These are phyloP conservation scores for Davidsoniella eucalypti DNA, from an alignment of 2,329 filamentous ascomycete species.

Conservation along the genomic window DNA sequence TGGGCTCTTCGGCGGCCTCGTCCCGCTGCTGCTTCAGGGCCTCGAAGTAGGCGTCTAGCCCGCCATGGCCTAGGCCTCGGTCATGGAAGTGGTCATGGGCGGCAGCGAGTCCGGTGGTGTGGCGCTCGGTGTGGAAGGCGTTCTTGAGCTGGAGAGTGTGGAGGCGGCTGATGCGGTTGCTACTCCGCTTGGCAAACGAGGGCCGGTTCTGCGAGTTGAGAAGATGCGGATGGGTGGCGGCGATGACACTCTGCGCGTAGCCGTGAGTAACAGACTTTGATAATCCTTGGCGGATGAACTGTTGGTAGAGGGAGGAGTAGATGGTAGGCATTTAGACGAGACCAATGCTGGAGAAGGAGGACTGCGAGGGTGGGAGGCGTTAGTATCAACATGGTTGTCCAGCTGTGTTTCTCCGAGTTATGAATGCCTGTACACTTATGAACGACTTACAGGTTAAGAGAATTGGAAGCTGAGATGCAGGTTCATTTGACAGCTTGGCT, in stretches of 20 bases:
- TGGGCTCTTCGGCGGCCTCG: conserved; percentile 25
- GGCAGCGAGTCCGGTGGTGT: conserved; percentile 31
- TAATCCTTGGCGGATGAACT: conserved; percentile 93
- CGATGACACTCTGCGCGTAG: conserved; percentile 95
- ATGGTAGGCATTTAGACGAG: conserved; percentile 75
- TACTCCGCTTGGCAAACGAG: conserved; percentile 43
- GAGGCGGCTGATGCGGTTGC: conserved; percentile 36
- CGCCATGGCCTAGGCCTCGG: conserved; percentile 31
- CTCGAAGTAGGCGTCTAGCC: conserved; percentile 81
- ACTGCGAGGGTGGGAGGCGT: conserved; percentile 20
- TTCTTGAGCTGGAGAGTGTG: conserved; percentile 48
- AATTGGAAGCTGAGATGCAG: conserved; percentile 57
- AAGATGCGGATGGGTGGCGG: conserved; percentile 68
- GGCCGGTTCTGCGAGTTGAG: conserved; percentile 56
- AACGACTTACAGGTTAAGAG: conserved; percentile 28
- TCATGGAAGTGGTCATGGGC: conserved; percentile 38
- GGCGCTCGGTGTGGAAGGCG: conserved; percentile 51
- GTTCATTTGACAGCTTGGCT: conserved; percentile 87
- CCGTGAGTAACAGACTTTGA: conserved; percentile 88
- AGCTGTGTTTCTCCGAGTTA: neutral
- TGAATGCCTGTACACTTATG: neutral
- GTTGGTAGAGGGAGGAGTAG: conserved; percentile 52
- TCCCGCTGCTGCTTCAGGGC: conserved; percentile 65
- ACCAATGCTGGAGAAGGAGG: conserved; percentile 29
- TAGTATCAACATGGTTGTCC: neutral